Evolutionary conservation across 2,329 filamentous ascomycete genomes (phyloP).

Genomic region (Fusarium brevicatenulatum): DNA sequence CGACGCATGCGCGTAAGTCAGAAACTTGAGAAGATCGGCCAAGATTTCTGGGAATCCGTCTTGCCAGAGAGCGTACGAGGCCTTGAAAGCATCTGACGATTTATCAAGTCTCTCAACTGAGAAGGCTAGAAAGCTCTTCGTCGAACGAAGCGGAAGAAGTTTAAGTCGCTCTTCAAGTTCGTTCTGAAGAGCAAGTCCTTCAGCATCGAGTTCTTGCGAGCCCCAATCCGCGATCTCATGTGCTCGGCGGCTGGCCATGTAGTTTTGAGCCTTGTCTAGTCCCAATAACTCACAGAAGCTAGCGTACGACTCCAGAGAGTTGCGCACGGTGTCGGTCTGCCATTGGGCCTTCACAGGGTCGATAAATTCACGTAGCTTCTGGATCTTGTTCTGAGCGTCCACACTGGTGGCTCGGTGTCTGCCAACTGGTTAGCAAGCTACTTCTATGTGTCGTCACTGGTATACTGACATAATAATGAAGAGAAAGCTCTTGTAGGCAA

Average conservation of each 20-base stretch:
- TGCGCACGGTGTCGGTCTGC: conserved; percentile 75
- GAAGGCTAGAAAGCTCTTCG: conserved; percentile 91
- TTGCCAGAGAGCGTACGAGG: conserved; percentile 85
- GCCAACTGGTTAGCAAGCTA: conserved; percentile 9
- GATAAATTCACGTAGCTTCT: conserved; percentile 80
- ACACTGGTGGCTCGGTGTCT: conserved; percentile 85
- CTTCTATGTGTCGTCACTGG: neutral
- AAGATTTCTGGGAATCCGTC: conserved; percentile 83
- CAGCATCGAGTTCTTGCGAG: conserved; percentile 76
- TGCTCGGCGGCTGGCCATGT: conserved; percentile 77
- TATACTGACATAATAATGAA: conserved; percentile 84
- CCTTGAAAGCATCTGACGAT: conserved; percentile 75
- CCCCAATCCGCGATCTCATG: conserved; percentile 87
- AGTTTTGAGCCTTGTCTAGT: conserved; percentile 82
- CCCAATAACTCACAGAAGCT: conserved; percentile 84
- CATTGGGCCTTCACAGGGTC: conserved; percentile 84
- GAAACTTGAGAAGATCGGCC: conserved; percentile 84
- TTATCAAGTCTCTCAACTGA: conserved; percentile 90
- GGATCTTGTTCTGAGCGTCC: conserved; percentile 74
- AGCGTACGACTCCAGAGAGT: conserved; percentile 76
- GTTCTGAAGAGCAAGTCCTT: conserved; percentile 81
- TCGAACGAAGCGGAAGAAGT: conserved; percentile 82
- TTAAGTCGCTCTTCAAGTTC: conserved; percentile 81
- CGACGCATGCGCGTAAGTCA: conserved; percentile 90
- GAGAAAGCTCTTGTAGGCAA: conserved; percentile 88